Base-by-base conservation (phyloP, 1,284 basidiomycete genomes). In the Fomitopsis schrenkii region DNA sequence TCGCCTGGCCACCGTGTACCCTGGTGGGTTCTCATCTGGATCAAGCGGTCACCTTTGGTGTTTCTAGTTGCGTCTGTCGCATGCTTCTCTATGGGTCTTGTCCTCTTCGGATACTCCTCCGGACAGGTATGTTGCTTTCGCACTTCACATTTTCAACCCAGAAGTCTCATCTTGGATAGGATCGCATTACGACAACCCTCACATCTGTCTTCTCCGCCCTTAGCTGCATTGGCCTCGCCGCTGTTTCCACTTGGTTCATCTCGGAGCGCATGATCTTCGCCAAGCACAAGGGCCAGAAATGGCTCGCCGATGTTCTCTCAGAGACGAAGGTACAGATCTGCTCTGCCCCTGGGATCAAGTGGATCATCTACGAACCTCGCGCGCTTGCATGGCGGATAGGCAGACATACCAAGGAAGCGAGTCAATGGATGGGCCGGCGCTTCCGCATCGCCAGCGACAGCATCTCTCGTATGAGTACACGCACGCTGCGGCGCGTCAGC, bases 21-120 rank as follows among this genome's bases (percentile, higher is more conserved):
- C 0, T 90, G 88, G 87, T 90, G 88, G 87, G 87, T 90, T 30
- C 74, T 87, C 58, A 90, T 90, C 63, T 91, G 88, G 88, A 90
- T 91, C 74, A 89, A 89, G 70, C 77, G 87, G n/a, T 88, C 87
- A 1, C 88, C 88, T 9, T 77, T 90, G 42, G 85, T 88, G 57
- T 89, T 90, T 73, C 79, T 91, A 55, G 87, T 90, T 45, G 77
- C 88, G 66, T 88, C 87, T 42, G 87, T 90, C 35, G 85, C 86
- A 10, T 87, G 85, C 68, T 90, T 90, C 69, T 88, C 86, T 0
- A 80, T 87, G 38, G 88, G 88, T 8, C 77, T 90, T 26, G 85
- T 85, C 58, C 78, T 85, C 35, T 89, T 90, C 64, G 78, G 85
- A 4, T 89, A 88, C 67, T 83, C 87, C 2, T 86, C 85, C 17